Evolutionary conservation across 257 asterid genomes (phyloP), one percentile per base, ranked within the genome.

Genomic region (Osmanthus fragrans): DNA sequence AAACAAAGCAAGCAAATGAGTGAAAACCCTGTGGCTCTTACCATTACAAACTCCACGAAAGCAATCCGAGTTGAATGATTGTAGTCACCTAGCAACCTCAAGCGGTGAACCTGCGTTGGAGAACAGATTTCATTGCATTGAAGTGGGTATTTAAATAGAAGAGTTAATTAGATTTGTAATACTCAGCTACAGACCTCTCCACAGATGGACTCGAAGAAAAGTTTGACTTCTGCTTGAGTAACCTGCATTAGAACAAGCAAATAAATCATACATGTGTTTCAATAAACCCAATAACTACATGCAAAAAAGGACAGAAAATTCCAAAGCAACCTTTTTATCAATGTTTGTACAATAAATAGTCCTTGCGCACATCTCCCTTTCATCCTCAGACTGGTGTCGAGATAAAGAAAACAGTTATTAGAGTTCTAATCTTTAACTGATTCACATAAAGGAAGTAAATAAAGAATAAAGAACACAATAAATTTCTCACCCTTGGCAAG

Each of bases 21-120:
- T 18, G 71, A 73, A 76, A 80, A 79, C 79, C n/a, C 25, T 23
- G 21, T 47, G 72, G 65, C 70, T 77, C 91, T 89, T 86, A 95
- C 99, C 99, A 92, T 88, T 60, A 90, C 92, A 85, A 95, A 95
- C 88, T 95, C 99, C 87, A 95, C 99, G 66, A 95, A 95, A 82
- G 96, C 97, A 77, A 95, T 93, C 75, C 98, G 97, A 71, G 99
- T 95, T 29, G 94, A 89, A 86, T 95, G 98, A 81, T 91, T 97
- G 81, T 86, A 91, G 84, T 95, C 99, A 74, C 99, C 99, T 64
- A 95, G 97, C 88, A 96, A 86, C 96, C 99, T 92, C 92, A 96
- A 75, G 83, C 99, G 97, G 82, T 81, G 79, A 83, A 95, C 99
- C 99, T 95, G 93, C 67, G 79, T 72, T 83, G 86, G 81, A 80